Percentiles rank a stretch among this genome's conserved stretches.
Conservation (phyloP, 2,329 filamentous ascomycete species). For the Rhynchosporium graminicola region DNA sequence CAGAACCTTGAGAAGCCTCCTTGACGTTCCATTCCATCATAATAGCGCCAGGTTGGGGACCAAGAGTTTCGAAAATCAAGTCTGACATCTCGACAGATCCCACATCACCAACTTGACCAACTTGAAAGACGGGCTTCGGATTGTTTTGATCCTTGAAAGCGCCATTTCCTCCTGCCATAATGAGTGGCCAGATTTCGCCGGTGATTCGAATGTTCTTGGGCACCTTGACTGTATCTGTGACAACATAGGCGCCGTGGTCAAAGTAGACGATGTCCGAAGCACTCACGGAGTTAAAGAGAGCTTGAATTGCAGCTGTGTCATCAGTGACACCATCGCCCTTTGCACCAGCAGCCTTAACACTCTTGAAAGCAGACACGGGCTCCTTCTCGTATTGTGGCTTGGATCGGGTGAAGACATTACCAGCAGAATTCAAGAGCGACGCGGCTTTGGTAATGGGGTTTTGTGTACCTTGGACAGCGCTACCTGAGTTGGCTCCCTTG, state of each 20-base stretch:
- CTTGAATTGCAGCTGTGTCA: constrained; percentile 83
- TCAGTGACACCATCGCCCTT: constrained; percentile 86
- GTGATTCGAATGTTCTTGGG: constrained; percentile 83
- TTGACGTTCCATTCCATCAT: constrained; percentile 90
- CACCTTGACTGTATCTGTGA: constrained; percentile 69
- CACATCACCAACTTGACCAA: constrained; percentile 74
- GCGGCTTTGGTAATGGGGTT: constrained; percentile 62
- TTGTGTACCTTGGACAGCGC: constrained; percentile 61
- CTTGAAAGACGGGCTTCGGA: constrained; percentile 81
- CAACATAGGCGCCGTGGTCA: constrained; percentile 66
- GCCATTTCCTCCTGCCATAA: constrained; percentile 74
- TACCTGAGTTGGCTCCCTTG: constrained; percentile 45
- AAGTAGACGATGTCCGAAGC: constrained; percentile 71
- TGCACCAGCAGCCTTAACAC: constrained; percentile 79
- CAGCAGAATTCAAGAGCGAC: constrained; percentile 61
- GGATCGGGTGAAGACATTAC: constrained; percentile 76
- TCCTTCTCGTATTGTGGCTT: constrained; percentile 85
- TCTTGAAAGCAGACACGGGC: constrained; percentile 70
- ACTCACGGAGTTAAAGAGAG: constrained; percentile 67
- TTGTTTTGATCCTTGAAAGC: constrained; percentile 74
- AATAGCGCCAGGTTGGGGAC: constrained; percentile 82
- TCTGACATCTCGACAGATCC: constrained; percentile 87
- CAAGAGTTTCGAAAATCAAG: constrained; percentile 77
- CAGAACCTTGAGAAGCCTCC: constrained; percentile 64
- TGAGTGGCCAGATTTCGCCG: constrained; percentile 87